Base-by-base conservation (phyloP, 2,329 filamentous ascomycete genomes). In the Coniochaeta sp. region DNA sequence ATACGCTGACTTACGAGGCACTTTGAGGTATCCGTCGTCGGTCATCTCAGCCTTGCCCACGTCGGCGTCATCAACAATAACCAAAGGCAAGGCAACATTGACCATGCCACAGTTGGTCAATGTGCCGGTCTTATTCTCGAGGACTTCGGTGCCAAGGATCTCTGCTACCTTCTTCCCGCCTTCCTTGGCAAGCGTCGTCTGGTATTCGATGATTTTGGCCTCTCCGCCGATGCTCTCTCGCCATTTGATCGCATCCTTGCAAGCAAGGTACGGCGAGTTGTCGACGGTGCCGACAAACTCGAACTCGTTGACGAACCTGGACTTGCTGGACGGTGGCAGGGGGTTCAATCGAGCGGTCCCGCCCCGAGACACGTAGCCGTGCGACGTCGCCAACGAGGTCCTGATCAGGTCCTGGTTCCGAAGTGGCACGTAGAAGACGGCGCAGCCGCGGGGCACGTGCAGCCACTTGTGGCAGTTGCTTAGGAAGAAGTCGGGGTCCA, bases 381-480 rank as follows among this genome's bases (percentile, higher is more conserved):
- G 90, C 43, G 88, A 91, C 0, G 91, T 96, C 0, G 91, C 90
- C 33, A 96, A 72, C 0, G 90, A 88, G 1, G 87, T 87, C 16
- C 86, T 82, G 47, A 97, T 85, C 50, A 96, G 73, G 57, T 79
- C 76, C 71, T 97, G 93, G 72, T 96, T 92, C 24, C 88, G 81
- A 19, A 79, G 62, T 0, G 92, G 89, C 1, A 95, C 89, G 73
- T 96, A 89, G 64, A 97, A 84, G 4, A 95, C 77, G 2, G 91
- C 91, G 70, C 89, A 92, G 17, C 88, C 89, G 34, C 93, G 86
- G 0, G 93, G 93, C 0, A 85, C 84, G 68, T 85, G 87, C 8
- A 97, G 84, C 93, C 93, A 98, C 77, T 96, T 96, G 77, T 96
- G 90, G 67, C 87, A 90, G 72, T 97, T 97, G 60, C 82, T 88